Evolutionary conservation across 2,329 filamentous ascomycete species (phyloP), one percentile per base, ranked within the genome.

Genomic region (Lachnellula hyalina): DNA sequence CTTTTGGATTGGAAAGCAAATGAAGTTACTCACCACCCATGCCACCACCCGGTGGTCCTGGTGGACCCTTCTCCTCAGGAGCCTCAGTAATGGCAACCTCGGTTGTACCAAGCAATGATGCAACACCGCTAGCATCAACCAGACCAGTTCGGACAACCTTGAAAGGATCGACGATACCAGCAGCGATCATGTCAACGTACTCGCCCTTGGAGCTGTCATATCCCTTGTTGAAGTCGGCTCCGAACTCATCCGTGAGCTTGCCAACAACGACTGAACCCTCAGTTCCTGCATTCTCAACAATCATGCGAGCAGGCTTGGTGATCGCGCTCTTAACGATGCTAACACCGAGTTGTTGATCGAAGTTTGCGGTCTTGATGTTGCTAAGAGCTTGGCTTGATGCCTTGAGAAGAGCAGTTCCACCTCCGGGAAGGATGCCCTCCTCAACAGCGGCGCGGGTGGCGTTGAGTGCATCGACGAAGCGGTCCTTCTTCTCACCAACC

Each of bases 401-500:
- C 86, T 99, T 99, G 77, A 99, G 87, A 51, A 99, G 86, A 69
- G 92, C 94, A 70, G 94, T 99, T 73, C 94, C 94, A 84, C 94
- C 94, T 80, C 94, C 94, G 65, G 94, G 94, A 63, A 99, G 87
- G 75, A 99, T 99, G 77, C 94, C 94, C 79, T 97, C 92, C 84
- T 99, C 94, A 64, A 99, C 94, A 69, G 94, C 94, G 66, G 94
- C 94, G 68, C 94, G 93, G 63, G 94, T 99, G 65, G 94, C 94
- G 77, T 99, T 99, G 60, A 99, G 81, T 57, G 94, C 94, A 76
- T 99, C 94, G 60, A 99, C 94, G 68, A 97, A 96, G 73, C 94
- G 90, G 75, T 99, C 94, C 86, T 99, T 99, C 90, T 99, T 99
- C 85, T 99, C 94, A 65, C 92, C 88, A 55, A 99, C 94, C 82